These are phyloP conservation scores for Pythium rhizo-oryzae DNA, from an alignment of 352 stramenopile genomes.

Conservation along the genomic window DNA sequence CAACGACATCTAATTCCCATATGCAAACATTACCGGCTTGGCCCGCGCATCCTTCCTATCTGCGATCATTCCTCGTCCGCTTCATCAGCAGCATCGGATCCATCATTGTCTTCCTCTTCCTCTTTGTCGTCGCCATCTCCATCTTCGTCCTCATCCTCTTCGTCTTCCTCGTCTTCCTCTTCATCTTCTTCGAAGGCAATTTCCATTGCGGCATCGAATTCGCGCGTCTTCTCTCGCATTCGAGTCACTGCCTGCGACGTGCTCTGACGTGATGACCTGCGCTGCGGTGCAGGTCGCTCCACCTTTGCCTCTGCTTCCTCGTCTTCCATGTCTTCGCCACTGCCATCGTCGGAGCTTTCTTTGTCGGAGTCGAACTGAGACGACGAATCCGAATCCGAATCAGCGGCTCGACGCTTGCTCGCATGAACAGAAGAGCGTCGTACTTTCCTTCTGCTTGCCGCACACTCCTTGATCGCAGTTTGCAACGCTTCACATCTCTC, in stretches of 20 bases:
- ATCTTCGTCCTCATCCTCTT: constrained; percentile 23
- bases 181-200: constrained; percentile 52
- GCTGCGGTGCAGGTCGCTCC: constrained; percentile 28
- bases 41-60: neutral
- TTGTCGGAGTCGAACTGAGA: constrained; percentile 19
- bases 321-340: constrained; percentile 22
- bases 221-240: constrained; percentile 58
- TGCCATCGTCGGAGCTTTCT: constrained; percentile 9
- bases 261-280: constrained; percentile 54
- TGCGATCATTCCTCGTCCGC: constrained; percentile 35
- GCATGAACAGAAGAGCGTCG: constrained; percentile 29
- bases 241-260: constrained; percentile 59
- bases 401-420: constrained; percentile 32
- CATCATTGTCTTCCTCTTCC: constrained; percentile 13
- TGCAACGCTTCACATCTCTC: constrained; percentile 45
- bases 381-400: constrained; percentile 7
- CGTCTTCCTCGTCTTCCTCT: constrained; percentile 40
- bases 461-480: constrained; percentile 37
- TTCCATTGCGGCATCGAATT: constrained; percentile 63
- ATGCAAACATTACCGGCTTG: constrained; percentile 6
- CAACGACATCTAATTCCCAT: neutral
- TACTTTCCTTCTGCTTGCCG: constrained; percentile 31
- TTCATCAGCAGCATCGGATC: constrained; percentile 16
- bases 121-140: constrained; percentile 29
- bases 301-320: constrained; percentile 6